A percentile compares a stretch with the other conserved stretches of the same genome.
Evolutionary conservation across 73 alveolate genomes (phyloP).

Genomic region (Stentor coeruleus): DNA sequence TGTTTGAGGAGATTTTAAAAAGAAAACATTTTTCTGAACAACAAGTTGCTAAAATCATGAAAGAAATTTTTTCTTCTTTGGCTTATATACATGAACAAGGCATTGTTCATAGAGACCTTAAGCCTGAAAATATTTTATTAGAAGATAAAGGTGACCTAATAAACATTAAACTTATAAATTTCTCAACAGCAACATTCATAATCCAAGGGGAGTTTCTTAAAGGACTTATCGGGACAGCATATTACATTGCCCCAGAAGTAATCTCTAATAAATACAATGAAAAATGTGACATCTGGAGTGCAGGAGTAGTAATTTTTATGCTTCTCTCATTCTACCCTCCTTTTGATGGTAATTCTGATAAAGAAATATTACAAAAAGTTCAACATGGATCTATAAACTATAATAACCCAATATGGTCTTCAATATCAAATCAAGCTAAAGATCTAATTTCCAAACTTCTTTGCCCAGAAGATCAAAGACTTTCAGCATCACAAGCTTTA

Average conservation of each 20-base stretch:
- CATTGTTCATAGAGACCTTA: not conserved
- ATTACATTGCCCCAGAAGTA: not conserved
- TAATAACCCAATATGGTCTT: not conserved
- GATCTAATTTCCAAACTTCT: not conserved
- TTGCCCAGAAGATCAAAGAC: not conserved
- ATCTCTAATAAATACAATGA: not conserved
- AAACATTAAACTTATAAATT: slow-evolving; percentile 5
- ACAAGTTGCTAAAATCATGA: not conserved
- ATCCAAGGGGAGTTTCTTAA: not conserved
- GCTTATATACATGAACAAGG: not conserved
- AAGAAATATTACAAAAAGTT: not conserved
- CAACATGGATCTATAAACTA: not conserved
- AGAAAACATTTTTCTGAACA: slow-evolving; percentile 31
- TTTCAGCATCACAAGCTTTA: not conserved
- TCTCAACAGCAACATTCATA: slow-evolving; percentile 18
- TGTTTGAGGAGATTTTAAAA: slow-evolving; percentile 36
- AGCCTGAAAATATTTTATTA: slow-evolving; percentile 12
- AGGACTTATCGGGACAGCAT: not conserved
- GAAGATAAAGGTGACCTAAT: slow-evolving; percentile 16
- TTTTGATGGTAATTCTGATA: slow-evolving; percentile 9
- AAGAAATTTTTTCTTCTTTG: not conserved
- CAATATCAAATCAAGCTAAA: not conserved
- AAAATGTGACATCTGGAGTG: not conserved
- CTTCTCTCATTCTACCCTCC: not conserved
- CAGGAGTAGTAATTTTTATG: not conserved